phyloP scores from a whole-genome alignment of 768 basidiomycete species.

The Exsudoporus frostii region DNA sequence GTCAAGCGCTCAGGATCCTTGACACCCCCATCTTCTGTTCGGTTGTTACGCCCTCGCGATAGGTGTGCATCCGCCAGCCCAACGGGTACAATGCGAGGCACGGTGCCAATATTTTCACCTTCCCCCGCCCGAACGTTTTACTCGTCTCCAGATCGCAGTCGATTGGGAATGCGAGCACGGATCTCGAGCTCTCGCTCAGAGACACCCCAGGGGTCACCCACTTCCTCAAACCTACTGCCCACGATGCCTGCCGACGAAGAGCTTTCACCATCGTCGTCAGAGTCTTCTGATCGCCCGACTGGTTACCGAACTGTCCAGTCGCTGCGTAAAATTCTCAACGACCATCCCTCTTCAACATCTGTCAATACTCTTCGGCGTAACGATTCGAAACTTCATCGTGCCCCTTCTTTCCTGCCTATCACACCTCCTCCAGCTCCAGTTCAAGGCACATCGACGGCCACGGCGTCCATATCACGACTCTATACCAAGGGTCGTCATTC shows the following conservation, averaged over 20 bases:
- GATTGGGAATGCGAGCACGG: constrained; percentile 5
- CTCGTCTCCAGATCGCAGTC: constrained; percentile 15
- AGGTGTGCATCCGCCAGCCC: constrained; percentile 35
- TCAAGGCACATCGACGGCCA: constrained; percentile 68
- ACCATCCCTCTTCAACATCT: constrained; percentile 37
- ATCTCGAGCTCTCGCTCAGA: constrained; percentile 27
- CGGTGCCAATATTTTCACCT: constrained; percentile 12
- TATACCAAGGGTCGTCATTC: constrained; percentile 61
- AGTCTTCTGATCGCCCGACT: constrained; percentile 47
- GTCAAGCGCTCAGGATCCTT: constrained; percentile 36
- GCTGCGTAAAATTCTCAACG: constrained; percentile 68
- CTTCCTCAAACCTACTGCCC: constrained; percentile 28
- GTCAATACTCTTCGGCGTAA: constrained; percentile 15
- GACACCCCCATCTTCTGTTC: constrained; percentile 22
- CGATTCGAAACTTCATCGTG: constrained; percentile 9
- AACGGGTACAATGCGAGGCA: constrained; percentile 25
- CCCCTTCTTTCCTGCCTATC: constrained; percentile 34
- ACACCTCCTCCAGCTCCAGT: constrained; percentile 49
- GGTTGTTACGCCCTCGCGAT: constrained; percentile 32
- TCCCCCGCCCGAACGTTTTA: constrained; percentile 10
- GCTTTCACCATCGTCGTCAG: constrained; percentile 46
- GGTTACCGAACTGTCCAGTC: constrained; percentile 64
- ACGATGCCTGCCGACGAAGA: constrained; percentile 63
- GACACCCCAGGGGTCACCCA: constrained; percentile 26
- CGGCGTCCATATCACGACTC: constrained; percentile 74